Evolutionary conservation across 108 stramenopile species (phyloP), one percentile per base, ranked within the genome.

Genomic region (Fistulifera solaris): DNA sequence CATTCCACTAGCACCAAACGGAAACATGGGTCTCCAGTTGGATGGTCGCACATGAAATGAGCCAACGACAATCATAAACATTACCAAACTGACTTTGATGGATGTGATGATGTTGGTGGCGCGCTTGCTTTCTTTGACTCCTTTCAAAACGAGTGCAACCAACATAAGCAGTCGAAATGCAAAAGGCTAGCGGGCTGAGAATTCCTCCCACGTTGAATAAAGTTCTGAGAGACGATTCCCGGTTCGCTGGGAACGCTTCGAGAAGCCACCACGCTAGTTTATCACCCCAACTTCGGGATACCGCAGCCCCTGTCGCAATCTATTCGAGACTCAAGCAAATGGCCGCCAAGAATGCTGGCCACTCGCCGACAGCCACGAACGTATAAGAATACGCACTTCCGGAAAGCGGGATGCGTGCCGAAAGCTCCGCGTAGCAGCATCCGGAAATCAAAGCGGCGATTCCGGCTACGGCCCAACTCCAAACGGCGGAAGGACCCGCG

Each of bases 201-300:
- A 63, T 69, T 12, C 83, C 85, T 38, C 72, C 53, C 1, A 81
- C 71, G 67, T 84, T 83, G 27, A 85, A 27, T 38, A 27, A 54
- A n/a, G 28, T 27, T 35, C 17, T 16, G 28, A 54, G 19, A 27
- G 15, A 54, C 15, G 26, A 3, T 15, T n/a, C 53, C 25, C n/a
- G 1, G 27, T 1, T 18, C 35, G 1, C 31, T 16, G 12, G 17
- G 8, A 54, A 8, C 17, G 26, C 48, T 17, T 61, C 72, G 26
- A 42, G 49, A 21, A 79, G 28, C 84, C 88, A 94, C 46, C 72
- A 70, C 18, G 83, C 59, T 18, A 93, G 67, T 60, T 94, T 96
- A 54, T 94, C 89, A 15, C 95, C 95, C 95, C 95, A 96, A 40
- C 66, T 81, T 40, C 88, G 67, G 0, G 95, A 93, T 0, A 96